Evolutionary conservation across 1,139 yeast genomes (phyloP), one percentile per base, ranked within the genome.

Genomic region (Suhomyces anneliseae): DNA sequence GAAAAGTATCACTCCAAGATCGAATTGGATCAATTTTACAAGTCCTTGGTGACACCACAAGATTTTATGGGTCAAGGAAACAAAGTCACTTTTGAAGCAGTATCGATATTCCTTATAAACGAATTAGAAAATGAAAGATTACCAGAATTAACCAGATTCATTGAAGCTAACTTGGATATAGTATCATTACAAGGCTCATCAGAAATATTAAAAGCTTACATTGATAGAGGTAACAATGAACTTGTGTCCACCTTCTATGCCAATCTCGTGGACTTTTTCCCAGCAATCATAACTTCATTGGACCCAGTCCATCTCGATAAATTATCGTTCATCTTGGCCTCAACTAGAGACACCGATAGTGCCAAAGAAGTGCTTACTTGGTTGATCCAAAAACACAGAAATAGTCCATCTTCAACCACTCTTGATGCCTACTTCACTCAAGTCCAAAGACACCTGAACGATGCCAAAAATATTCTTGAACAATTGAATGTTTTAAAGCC

Each of bases 401-500:
- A 52, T 1, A 55, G 68, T 14, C 78, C 78, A 1, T 57, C 67
- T 5, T 38, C 47, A 1, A 55, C 55, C 4, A 64, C 73, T 1
- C 52, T 71, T 34, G 58, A 64, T 36, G 47, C 57, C 2, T 65
- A 49, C 36, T 40, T 55, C 24, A 42, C 32, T 42, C 48, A 36
- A 54, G 46, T 46, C 32, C 32, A 29, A 29, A 29, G 11, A 5
- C 32, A 29, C n/a, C 32, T 29, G 32, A 29, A 39, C 43, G 46
- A 46, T 11, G 32, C 32, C 4, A 29, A 29, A 7, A 9, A 9
- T 29, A 29, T 29, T 43, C 34, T 49, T 8, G 27, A 42, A 43
- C 69, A 69, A n/a, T 58, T 70, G 15, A 34, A 58, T 8, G 50
- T 56, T 27, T 57, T 72, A 33, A 74, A 74, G 49, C 62, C 70